phyloP scores from a whole-genome alignment of 1,284 basidiomycete genomes.

The Ustilago crameri region DNA sequence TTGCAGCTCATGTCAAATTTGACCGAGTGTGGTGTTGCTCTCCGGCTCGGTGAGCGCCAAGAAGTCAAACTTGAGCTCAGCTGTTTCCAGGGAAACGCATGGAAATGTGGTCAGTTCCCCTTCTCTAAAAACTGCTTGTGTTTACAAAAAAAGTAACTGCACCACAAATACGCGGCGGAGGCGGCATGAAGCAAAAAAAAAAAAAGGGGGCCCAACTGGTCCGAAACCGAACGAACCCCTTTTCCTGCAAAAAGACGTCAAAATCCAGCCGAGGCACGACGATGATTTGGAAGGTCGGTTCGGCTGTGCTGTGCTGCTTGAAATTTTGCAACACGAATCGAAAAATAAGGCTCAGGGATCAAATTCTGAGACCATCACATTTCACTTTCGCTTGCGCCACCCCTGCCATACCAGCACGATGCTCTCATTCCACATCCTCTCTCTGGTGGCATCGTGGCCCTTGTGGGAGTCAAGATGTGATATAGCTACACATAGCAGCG shows the following conservation, averaged over 20 bases:
- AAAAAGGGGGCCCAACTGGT: background rate
- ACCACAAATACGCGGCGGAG: background rate
- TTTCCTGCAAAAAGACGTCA: conserved; percentile 13
- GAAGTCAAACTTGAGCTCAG: background rate
- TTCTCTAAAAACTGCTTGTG: too few relatives aligned
- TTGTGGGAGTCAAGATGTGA: too few relatives aligned
- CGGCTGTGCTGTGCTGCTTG: background rate
- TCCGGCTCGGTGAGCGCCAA: background rate
- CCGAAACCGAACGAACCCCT: background rate
- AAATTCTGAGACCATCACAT: conserved; percentile 5
- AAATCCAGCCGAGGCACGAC: too few relatives aligned
- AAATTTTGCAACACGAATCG: background rate
- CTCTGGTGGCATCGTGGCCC: too few relatives aligned
- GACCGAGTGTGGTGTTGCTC: background rate
- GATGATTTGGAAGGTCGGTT: background rate
- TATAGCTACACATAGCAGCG: too few relatives aligned
- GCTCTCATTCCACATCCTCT: too few relatives aligned
- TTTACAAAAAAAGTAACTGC: too few relatives aligned
- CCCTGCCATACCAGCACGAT: too few relatives aligned
- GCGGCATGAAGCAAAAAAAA: background rate
- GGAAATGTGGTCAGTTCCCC: too few relatives aligned
- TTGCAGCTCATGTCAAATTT: conserved; percentile 2
- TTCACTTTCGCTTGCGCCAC: too few relatives aligned
- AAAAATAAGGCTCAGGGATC: conserved; percentile 1
- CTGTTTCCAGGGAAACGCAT: background rate